phyloP scores from a whole-genome alignment of 805 yeast species.

The Starmera dryadoides region DNA sequence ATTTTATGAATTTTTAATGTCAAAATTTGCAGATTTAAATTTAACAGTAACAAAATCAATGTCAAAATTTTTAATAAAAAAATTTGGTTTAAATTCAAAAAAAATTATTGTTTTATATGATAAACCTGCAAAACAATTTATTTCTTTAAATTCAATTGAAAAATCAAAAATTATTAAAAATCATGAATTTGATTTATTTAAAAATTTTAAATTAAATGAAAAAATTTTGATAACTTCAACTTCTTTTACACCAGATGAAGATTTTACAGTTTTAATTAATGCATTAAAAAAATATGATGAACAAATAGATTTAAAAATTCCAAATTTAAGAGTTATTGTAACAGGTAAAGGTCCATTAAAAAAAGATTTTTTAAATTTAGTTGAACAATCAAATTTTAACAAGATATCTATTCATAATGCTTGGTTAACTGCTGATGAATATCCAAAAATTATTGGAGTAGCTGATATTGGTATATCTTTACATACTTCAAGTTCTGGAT shows the following conservation, averaged over 20 bases:
- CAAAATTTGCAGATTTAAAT: conserved; percentile 60
- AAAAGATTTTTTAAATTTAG: conserved; percentile 39
- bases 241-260: conserved; percentile 95
- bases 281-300: conserved; percentile 50
- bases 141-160: conserved; percentile 33
- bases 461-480: conserved; percentile 88
- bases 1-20: conserved; percentile 56
- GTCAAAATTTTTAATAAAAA: conserved; percentile 49
- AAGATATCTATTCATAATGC: conserved; percentile 52
- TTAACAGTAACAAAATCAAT: conserved; percentile 75
- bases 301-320: conserved; percentile 25
- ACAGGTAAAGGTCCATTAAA: conserved; percentile 95
- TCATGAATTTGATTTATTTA: conserved; percentile 25
- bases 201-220: conserved; percentile 32
- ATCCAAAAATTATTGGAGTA: conserved; percentile 64
- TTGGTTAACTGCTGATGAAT: conserved; percentile 77
- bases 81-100: conserved; percentile 43
- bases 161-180: conserved; percentile 25
- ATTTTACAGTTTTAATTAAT: conserved; percentile 59
- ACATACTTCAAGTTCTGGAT: conserved; percentile 87
- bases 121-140: conserved; percentile 69
- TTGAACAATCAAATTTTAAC: conserved; percentile 35
- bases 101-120: conserved; percentile 70
- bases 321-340: conserved; percentile 61
- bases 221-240: conserved; percentile 81